Percentiles rank a stretch among this genome's conserved stretches.
These are phyloP conservation scores for Spiraea crenata DNA, from an alignment of 331 rosid genomes.

Conservation along the genomic window DNA sequence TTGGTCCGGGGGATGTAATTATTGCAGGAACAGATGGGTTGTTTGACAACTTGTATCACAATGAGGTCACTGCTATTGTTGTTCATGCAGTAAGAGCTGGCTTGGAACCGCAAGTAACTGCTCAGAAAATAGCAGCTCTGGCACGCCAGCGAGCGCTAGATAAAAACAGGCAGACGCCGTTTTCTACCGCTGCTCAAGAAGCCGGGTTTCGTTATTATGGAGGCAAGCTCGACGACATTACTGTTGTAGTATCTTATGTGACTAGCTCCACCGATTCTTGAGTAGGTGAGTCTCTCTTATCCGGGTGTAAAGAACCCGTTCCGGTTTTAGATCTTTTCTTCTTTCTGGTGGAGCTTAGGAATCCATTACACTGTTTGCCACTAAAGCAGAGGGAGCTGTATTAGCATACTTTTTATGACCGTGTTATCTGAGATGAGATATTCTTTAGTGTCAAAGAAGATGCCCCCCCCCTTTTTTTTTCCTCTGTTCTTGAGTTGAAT, in stretches of 20 bases:
- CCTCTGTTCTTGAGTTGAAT: neutral
- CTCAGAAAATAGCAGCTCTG: slow-evolving; percentile 84
- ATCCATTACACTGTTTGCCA: slow-evolving; percentile 9
- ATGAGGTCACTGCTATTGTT: slow-evolving; percentile 63
- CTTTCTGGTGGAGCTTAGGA: slow-evolving; percentile 2
- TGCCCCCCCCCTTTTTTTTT: neutral
- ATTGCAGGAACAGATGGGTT: slow-evolving; percentile 92
- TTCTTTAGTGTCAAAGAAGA: neutral
- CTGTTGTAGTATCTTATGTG: slow-evolving; percentile 77
- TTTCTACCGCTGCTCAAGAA: slow-evolving; percentile 78
- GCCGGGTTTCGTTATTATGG: slow-evolving; percentile 79
- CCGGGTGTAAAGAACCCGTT: neutral
- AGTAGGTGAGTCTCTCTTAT: slow-evolving; percentile 2
- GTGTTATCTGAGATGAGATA: neutral
- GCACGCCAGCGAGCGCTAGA: slow-evolving; percentile 76
- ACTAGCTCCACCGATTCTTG: slow-evolving; percentile 36
- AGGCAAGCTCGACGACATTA: slow-evolving; percentile 91
- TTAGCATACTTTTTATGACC: neutral
- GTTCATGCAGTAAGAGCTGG: slow-evolving; percentile 57
- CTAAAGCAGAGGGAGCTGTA: slow-evolving; percentile 17
- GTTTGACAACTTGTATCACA: slow-evolving; percentile 76
- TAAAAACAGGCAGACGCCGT: slow-evolving; percentile 68
- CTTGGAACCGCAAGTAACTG: slow-evolving; percentile 64
- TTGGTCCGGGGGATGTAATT: slow-evolving; percentile 64
- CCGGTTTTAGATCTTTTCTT: neutral